These are phyloP conservation scores for Phytopythium oedochilum DNA, from an alignment of 352 stramenopile species.

Conservation along the genomic window DNA sequence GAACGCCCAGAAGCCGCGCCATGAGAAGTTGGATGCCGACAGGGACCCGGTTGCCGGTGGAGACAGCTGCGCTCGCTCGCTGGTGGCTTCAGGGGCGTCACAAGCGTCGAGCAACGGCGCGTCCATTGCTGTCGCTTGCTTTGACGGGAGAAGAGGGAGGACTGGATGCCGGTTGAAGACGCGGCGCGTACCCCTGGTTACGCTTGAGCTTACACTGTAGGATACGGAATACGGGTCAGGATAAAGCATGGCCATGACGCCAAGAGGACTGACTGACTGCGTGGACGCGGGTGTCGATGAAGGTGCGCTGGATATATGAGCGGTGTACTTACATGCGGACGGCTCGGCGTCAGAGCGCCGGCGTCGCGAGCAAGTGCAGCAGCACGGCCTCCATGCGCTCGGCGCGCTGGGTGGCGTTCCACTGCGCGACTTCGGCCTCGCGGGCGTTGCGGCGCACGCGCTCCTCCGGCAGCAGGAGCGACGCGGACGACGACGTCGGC, in stretches of 20 bases:
- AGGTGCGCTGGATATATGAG: slow-evolving; percentile 1
- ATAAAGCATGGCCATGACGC: too few relatives aligned
- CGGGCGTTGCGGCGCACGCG: slow-evolving; percentile 47
- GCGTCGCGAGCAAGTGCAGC: slow-evolving; percentile 59
- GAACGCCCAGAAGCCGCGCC: slow-evolving; percentile 49
- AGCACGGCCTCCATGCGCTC: slow-evolving; percentile 75
- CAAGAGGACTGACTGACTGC: too few relatives aligned
- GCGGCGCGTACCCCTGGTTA: neutral
- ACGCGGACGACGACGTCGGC: neutral
- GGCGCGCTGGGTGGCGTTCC: slow-evolving; percentile 43
- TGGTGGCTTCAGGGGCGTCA: neutral
- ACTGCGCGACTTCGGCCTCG: slow-evolving; percentile 51
- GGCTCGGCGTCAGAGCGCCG: slow-evolving; percentile 19
- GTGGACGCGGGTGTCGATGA: too few relatives aligned
- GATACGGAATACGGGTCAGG: neutral
- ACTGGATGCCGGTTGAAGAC: neutral
- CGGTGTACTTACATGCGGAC: neutral
- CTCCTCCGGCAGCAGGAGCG: slow-evolving; percentile 42
- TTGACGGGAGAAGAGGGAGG: neutral
- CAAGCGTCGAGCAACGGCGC: too few relatives aligned
- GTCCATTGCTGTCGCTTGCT: too few relatives aligned
- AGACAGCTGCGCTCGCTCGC: neutral
- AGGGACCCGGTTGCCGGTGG: neutral
- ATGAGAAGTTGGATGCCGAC: slow-evolving; percentile 29
- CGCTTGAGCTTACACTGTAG: neutral